Evolutionary conservation across 2,329 filamentous ascomycete genomes (phyloP), one percentile per base, ranked within the genome.

Genomic region (Fusarium pseudonygamai): DNA sequence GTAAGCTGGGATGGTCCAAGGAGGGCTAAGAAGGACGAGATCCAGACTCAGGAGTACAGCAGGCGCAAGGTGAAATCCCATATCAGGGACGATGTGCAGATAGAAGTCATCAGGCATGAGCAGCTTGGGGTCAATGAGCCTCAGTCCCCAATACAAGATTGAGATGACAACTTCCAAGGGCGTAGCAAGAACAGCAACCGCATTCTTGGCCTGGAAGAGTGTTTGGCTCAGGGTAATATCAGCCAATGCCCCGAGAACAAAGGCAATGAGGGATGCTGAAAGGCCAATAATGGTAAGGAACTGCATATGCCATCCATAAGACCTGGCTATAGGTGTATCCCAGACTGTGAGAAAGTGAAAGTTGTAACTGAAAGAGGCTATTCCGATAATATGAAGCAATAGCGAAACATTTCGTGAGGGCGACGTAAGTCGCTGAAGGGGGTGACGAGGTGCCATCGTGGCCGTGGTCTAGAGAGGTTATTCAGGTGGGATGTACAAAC

Each of bases 261-360:
- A 94, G 57, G 90, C 92, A 50, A 86, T 74, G 16, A 89, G 85
- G 2, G 91, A 87, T 30, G 92, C 83, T 3, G 86, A 83, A 47
- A 94, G 87, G 32, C 92, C 92, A 65, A 94, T 87, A 78, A 94
- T 94, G 73, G 92, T 95, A 37, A 95, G 86, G 77, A 92, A 93
- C 80, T 93, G 91, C 71, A 91, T 88, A 78, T 93, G 88, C 82
- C 91, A 87, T 64, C 92, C 92, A 75, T 91, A 93, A 3, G 89
- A 86, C 1, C 85, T 82, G 57, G 87, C 87, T 49, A 91, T 86
- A 58, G 84, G 81, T 16, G 84, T 87, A 5, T 88, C 86, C 80
- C 85, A 88, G 18, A 76, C 72, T 22, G 79, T 75, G 6, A 91
- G 82, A 74, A 87, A 89, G 66, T 83, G 80, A 78, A 89, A 91